phyloP scores from a whole-genome alignment of 2,329 filamentous ascomycete genomes.

The Thermoascus crustaceus region DNA sequence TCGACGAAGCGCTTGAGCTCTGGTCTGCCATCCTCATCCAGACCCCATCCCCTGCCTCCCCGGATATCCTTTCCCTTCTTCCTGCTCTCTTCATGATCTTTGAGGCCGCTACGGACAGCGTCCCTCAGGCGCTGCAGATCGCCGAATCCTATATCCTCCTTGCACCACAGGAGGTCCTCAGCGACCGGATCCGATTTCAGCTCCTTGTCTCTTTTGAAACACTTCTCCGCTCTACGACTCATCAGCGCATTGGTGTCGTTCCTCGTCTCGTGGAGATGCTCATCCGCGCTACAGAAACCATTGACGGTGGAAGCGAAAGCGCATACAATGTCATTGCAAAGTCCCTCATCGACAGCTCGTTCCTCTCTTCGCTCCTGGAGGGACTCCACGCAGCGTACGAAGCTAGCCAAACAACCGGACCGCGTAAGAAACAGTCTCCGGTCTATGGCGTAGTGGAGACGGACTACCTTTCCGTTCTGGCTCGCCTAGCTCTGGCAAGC shows the following conservation, averaged over 20 bases:
- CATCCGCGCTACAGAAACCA: slow-evolving; percentile 53
- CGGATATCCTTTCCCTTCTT: slow-evolving; percentile 55
- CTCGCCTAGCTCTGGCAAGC: slow-evolving; percentile 66
- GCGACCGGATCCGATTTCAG: slow-evolving; percentile 30
- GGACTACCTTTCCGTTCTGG: slow-evolving; percentile 77
- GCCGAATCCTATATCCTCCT: slow-evolving; percentile 64
- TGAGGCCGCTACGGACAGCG: slow-evolving; percentile 57
- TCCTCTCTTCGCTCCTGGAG: slow-evolving; percentile 56
- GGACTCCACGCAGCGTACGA: slow-evolving; percentile 60
- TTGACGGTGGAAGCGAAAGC: slow-evolving; percentile 49
- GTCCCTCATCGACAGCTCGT: slow-evolving; percentile 56
- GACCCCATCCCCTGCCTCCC: slow-evolving; percentile 51
- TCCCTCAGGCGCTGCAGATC: slow-evolving; percentile 54
- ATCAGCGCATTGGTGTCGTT: slow-evolving; percentile 32
- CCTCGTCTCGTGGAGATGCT: slow-evolving; percentile 53
- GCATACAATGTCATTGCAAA: slow-evolving; percentile 57
- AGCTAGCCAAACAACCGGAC: slow-evolving; percentile 73
- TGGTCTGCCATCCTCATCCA: slow-evolving; percentile 70
- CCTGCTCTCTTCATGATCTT: slow-evolving; percentile 59
- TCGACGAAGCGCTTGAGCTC: slow-evolving; percentile 86
- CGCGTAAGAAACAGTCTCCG: slow-evolving; percentile 59
- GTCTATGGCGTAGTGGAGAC: slow-evolving; percentile 70
- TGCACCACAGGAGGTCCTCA: slow-evolving; percentile 42
- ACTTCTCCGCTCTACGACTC: slow-evolving; percentile 31
- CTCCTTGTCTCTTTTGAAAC: slow-evolving; percentile 32